Base-by-base conservation (phyloP, 345 rosid species). In the Raphanus sativus region DNA sequence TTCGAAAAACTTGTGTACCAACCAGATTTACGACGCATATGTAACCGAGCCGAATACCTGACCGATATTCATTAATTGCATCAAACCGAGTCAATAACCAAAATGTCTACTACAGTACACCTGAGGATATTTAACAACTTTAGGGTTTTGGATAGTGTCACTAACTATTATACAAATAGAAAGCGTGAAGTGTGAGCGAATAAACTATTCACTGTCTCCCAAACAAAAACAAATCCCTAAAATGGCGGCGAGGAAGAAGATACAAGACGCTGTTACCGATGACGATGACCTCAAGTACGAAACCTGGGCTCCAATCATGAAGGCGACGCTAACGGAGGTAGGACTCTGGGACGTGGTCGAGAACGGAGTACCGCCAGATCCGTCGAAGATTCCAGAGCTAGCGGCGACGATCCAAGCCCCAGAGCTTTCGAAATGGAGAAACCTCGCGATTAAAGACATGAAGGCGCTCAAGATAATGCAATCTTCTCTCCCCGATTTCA, bases 391-490 rank as follows among this genome's bases (percentile, higher is more conserved):
- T 50, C 74, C 74, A 76, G 54, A 61, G 34, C 2, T 58, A 32
- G 38, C 54, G 3, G 69, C 62, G 13, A 76, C 73, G 4, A 48
- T 75, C 0, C 24, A 38, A 2, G 38, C 4, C 62, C 9, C 0
- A 4, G 62, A 67, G 13, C 79, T 75, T 3, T 60, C 67, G 0
- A 66, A 30, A 5, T 75, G 73, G 79, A 75, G 79, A 10, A 13
- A 60, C 0, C 62, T 25, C 25, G 62, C 3, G 52, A 33, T 48
- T 0, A 61, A 61, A 68, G 62, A 68, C 54, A 8, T 30, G 5
- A 68, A 61, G 40, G 79, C 79, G 28, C 74, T 75, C 6, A 61
- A 48, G 38, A 68, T 61, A 13, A 12, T 76, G 30, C 79, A 68
- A n/a, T 24, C 68, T 3, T 67, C 73, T 45, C 73, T 75, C 38